phyloP scores from a whole-genome alignment of 306 rosid species.

The Psophocarpus tetragonolobus region DNA sequence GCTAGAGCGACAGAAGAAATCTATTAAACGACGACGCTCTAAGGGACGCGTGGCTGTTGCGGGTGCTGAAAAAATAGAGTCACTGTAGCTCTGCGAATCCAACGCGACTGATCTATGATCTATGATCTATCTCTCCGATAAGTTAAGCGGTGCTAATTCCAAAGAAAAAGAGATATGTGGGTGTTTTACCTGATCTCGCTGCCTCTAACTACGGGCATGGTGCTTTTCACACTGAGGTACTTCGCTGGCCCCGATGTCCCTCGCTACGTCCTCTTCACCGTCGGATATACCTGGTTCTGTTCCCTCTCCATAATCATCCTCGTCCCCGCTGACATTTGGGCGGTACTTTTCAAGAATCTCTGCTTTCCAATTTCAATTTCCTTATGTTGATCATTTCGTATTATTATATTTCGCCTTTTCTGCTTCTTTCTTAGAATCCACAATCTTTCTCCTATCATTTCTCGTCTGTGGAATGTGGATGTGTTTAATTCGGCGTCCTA shows the following conservation, averaged over 20 bases:
- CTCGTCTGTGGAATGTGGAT: background rate
- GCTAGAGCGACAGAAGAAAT: background rate
- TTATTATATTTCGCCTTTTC: background rate
- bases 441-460: background rate
- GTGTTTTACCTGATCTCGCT: constrained; percentile 93
- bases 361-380: background rate
- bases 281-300: constrained; percentile 94
- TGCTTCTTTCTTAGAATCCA: background rate
- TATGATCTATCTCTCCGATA: constrained; percentile 34
- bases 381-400: background rate
- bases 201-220: constrained; percentile 84
- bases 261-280: constrained; percentile 84
- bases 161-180: constrained; percentile 61
- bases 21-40: background rate
- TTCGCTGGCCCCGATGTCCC: constrained; percentile 87
- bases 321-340: constrained; percentile 98
- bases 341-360: constrained; percentile 49
- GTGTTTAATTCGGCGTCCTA: background rate
- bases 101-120: constrained; percentile 33
- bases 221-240: constrained; percentile 71
- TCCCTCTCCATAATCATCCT: constrained; percentile 88
- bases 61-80: background rate
- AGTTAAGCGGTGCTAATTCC: constrained; percentile 15
- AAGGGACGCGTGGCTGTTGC: background rate
- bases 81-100: constrained; percentile 8